phyloP scores from a whole-genome alignment of 2,329 filamentous ascomycete genomes.

The Raffaelea ambrosiae region DNA sequence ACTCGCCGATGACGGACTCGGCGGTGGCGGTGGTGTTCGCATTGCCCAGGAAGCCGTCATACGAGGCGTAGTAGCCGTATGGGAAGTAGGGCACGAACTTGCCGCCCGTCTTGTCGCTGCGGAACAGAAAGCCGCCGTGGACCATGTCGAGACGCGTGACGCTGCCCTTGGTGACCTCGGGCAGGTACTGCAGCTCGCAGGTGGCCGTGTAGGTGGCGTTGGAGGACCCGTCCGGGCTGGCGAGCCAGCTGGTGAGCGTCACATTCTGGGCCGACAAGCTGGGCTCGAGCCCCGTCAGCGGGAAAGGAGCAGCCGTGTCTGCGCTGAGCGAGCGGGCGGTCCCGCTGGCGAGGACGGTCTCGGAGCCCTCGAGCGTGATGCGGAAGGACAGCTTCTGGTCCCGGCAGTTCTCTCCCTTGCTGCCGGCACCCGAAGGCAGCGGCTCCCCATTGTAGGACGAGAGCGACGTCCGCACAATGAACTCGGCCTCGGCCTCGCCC shows the following conservation, averaged over 20 bases:
- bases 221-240: constrained; percentile 14
- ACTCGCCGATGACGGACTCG: constrained; percentile 21
- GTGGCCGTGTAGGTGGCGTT: constrained; percentile 24
- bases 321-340: constrained; percentile 17
- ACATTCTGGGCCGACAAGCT: constrained; percentile 29
- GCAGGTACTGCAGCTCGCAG: constrained; percentile 31
- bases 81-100: constrained; percentile 32
- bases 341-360: constrained; percentile 23
- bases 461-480: constrained; percentile 33
- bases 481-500: constrained; percentile 29
- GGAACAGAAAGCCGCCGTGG: constrained; percentile 31
- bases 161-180: constrained; percentile 34
- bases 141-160: constrained; percentile 37
- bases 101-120: constrained; percentile 24
- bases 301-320: constrained; percentile 27
- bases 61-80: constrained; percentile 34
- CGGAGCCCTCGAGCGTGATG: constrained; percentile 24
- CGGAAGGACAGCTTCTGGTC: constrained; percentile 20
- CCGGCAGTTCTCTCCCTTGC: neutral
- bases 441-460: constrained; percentile 30
- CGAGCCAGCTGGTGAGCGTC: constrained; percentile 25
- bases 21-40: constrained; percentile 24
- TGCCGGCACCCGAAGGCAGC: constrained; percentile 21
- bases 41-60: constrained; percentile 31
- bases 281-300: constrained; percentile 25